These are phyloP conservation scores for Aspergillus taichungensis DNA, from an alignment of 495 filamentous ascomycete species.

Conservation along the genomic window DNA sequence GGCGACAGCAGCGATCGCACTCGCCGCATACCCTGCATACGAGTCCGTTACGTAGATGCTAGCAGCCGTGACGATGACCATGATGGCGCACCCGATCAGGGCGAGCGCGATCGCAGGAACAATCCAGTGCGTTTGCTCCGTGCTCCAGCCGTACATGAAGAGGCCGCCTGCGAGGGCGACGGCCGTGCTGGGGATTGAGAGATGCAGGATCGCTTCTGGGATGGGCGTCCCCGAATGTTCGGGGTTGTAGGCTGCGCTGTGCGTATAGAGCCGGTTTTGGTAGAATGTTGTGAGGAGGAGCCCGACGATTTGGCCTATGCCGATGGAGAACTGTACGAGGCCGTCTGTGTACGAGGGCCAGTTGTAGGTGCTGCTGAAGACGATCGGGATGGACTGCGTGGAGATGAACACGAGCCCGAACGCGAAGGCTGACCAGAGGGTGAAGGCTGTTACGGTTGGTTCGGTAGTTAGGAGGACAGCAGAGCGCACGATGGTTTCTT, in stretches of 20 bases:
- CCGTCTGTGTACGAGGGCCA: conserved; percentile 3
- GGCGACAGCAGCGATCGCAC: conserved; percentile 27
- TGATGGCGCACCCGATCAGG: conserved; percentile 18
- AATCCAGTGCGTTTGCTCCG: conserved; percentile 14
- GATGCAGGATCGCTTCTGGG: conserved; percentile 11
- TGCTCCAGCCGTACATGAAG: conserved; percentile 15
- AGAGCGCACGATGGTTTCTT: conserved; percentile 4
- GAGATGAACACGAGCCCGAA: conserved; percentile 10
- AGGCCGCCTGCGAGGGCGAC: conserved; percentile 9
- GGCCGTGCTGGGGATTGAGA: conserved; percentile 7
- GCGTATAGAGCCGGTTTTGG: conserved; percentile 5
- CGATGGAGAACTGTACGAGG: conserved; percentile 4
- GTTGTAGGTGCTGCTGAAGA: conserved; percentile 1
- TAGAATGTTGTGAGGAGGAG: conserved; percentile 1
- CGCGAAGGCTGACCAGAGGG: conserved; percentile 7
- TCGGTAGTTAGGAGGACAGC: conserved; percentile 7
- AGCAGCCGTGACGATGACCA: conserved; percentile 23
- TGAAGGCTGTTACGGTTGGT: conserved; percentile 6
- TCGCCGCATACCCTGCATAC: conserved; percentile 25
- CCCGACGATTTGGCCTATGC: conserved; percentile 6
- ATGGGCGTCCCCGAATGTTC: conserved; percentile 5
- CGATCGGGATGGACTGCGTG: conserved; percentile 8
- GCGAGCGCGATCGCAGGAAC: conserved; percentile 12
- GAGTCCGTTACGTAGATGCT: conserved; percentile 27
- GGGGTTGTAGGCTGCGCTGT: conserved; percentile 3